phyloP scores from a whole-genome alignment of 2,329 filamentous ascomycete species.

The Fusarium begoniae region DNA sequence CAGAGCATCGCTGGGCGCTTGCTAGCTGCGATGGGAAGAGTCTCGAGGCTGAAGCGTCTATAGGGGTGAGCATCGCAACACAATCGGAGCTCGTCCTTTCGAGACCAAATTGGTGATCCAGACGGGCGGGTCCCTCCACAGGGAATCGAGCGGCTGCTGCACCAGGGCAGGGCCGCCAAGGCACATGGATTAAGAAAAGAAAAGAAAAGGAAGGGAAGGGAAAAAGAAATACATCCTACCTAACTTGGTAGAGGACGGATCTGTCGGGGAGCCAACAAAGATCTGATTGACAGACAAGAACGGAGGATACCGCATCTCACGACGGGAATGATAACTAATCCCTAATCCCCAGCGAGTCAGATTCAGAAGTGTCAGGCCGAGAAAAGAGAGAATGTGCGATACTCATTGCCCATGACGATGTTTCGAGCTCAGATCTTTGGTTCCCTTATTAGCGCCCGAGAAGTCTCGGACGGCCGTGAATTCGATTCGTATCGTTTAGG shows the following conservation, averaged over 20 bases:
- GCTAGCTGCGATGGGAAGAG: conserved; percentile 25
- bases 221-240: not conserved
- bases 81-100: conserved; percentile 19
- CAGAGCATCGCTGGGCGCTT: conserved; percentile 17
- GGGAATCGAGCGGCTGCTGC: conserved; percentile 24
- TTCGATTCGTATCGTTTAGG: conserved; percentile 8
- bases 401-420: conserved; percentile 19
- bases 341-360: not conserved
- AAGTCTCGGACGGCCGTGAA: conserved; percentile 24
- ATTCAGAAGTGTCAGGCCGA: not conserved
- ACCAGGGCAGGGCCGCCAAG: conserved; percentile 19
- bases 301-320: not conserved
- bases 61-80: conserved; percentile 21
- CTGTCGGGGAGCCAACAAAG: conserved; percentile 15
- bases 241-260: not conserved
- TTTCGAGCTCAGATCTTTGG: conserved; percentile 14
- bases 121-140: conserved; percentile 29
- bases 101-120: conserved; percentile 34
- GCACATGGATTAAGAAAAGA: not conserved
- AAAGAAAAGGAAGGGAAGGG: not conserved
- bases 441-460: conserved; percentile 31
- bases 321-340: not conserved
- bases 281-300: conserved; percentile 10
- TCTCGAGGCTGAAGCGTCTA: conserved; percentile 16
- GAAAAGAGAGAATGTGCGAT: not conserved